These are phyloP conservation scores for Evernia prunastri DNA, from an alignment of 495 filamentous ascomycete species.

Conservation along the genomic window DNA sequence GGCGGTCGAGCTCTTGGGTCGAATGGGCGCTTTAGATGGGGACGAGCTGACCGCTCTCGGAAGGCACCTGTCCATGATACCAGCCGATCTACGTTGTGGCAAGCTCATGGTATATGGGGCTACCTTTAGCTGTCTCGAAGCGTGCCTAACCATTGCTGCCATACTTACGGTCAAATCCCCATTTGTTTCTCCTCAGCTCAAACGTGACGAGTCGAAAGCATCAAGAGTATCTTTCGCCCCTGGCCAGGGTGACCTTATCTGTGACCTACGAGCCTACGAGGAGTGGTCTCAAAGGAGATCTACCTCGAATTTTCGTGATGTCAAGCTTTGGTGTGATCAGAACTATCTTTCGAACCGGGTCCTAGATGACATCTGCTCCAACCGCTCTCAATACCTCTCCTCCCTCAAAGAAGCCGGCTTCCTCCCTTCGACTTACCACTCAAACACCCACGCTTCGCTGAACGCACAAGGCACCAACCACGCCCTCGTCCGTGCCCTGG, in stretches of 20 bases:
- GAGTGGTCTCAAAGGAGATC: conserved; percentile 63
- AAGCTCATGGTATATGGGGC: conserved; percentile 96
- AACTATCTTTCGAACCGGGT: conserved; percentile 83
- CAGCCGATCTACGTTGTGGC: conserved; percentile 83
- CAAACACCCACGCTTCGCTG: conserved; percentile 29
- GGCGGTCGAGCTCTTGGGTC: conserved; percentile 65
- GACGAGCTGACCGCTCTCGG: conserved; percentile 84
- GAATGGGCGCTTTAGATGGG: conserved; percentile 83
- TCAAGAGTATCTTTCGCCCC: conserved; percentile 65
- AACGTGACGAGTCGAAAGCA: conserved; percentile 74
- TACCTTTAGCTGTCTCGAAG: conserved; percentile 80
- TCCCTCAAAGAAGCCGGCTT: conserved; percentile 84
- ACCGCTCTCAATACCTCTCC: conserved; percentile 74
- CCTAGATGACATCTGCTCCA: conserved; percentile 79
- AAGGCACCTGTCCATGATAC: conserved; percentile 85
- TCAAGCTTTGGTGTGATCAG: conserved; percentile 74
- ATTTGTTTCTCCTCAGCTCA: conserved; percentile 74
- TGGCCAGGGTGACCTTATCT: conserved; percentile 79
- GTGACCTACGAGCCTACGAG: conserved; percentile 76
- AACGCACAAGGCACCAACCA: conserved; percentile 46
- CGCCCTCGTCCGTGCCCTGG: conserved; percentile 71
- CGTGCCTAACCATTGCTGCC: conserved; percentile 81
- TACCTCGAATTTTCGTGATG: conserved; percentile 50
- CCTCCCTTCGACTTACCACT: conserved; percentile 47
- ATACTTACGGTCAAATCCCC: conserved; percentile 80